Evolutionary conservation across 2,329 filamentous ascomycete species (phyloP).

Genomic region (Orbilia ellipsospora): DNA sequence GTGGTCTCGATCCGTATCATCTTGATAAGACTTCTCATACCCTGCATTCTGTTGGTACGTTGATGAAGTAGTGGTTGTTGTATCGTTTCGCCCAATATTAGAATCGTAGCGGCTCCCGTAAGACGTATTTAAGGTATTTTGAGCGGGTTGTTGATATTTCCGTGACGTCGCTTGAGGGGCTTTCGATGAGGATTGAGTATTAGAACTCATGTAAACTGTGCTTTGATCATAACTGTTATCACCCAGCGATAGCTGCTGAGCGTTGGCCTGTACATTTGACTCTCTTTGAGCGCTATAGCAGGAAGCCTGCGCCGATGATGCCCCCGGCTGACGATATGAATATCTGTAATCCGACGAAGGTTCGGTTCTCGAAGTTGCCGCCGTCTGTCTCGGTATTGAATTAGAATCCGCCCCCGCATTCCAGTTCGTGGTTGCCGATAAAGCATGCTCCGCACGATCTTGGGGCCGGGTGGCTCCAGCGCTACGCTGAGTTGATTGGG

Average conservation of each 20-base stretch:
- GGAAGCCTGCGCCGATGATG: conserved; percentile 3
- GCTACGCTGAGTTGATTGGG: conserved; percentile 12
- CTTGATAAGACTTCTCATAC: conserved; percentile 32
- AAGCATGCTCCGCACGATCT: conserved; percentile 21
- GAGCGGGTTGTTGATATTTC: conserved; percentile 17
- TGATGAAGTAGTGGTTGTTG: background rate
- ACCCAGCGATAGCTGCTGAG: background rate
- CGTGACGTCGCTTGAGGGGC: background rate
- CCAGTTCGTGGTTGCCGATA: conserved; percentile 12
- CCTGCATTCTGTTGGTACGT: conserved; percentile 19
- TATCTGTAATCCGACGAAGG: conserved; percentile 12
- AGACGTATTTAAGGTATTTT: conserved; percentile 9
- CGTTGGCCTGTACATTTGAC: background rate
- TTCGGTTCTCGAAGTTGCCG: background rate
- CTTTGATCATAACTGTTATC: conserved; percentile 7
- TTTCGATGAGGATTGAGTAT: conserved; percentile 3
- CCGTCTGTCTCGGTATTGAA: background rate
- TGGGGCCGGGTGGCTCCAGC: conserved; percentile 12
- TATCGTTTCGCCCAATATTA: conserved; percentile 7
- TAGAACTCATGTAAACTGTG: conserved; percentile 13
- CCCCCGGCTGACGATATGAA: conserved; percentile 16
- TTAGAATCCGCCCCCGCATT: background rate
- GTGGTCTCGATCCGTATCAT: conserved; percentile 35
- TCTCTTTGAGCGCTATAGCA: conserved; percentile 18
- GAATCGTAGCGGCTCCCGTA: conserved; percentile 16